A percentile compares a stretch with the other conserved stretches of the same genome.
Conservation (phyloP, 140 eudicot genomes). For the Bidens hawaiensis region DNA sequence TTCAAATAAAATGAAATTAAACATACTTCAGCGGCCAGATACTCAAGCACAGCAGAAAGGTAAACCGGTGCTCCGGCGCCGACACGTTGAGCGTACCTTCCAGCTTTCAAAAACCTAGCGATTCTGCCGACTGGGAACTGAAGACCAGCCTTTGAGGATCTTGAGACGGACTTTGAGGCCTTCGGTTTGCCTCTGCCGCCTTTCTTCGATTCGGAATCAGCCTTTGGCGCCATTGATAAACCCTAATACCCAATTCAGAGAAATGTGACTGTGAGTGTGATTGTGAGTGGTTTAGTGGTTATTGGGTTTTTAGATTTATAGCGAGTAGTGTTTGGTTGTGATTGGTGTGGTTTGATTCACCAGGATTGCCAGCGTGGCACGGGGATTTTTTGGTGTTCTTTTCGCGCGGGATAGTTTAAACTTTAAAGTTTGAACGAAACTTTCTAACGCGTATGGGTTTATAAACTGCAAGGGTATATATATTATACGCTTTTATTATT, state of each 20-base stretch:
- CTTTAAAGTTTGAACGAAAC: too few species aligned
- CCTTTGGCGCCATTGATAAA: constrained; percentile 12
- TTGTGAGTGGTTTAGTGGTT: too few species aligned
- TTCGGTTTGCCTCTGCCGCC: constrained; percentile 38
- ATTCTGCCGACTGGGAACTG: constrained; percentile 22
- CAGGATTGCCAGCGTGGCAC: constrained; percentile 24
- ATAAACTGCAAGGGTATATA: too few species aligned
- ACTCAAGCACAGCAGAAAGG: too few species aligned
- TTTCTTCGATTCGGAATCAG: constrained; percentile 14
- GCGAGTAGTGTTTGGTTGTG: background rate
- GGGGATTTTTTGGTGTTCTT: background rate
- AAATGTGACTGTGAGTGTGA: too few species aligned
- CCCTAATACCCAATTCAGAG: constrained; percentile 9
- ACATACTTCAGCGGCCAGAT: constrained; percentile 25
- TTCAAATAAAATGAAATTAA: too few species aligned
- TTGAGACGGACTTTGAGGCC: constrained; percentile 28
- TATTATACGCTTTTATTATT: too few species aligned
- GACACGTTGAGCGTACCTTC: constrained; percentile 7
- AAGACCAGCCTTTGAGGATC: constrained; percentile 26
- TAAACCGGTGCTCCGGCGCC: background rate
- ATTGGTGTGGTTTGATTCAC: constrained; percentile 11
- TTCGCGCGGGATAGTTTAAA: constrained; percentile 13
- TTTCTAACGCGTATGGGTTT: too few species aligned
- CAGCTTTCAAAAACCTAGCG: constrained; percentile 6
- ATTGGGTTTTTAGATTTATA: constrained; percentile 5